Base-by-base conservation (phyloP, 495 filamentous ascomycete genomes). In the Friedmanniomyces endolithicus region DNA sequence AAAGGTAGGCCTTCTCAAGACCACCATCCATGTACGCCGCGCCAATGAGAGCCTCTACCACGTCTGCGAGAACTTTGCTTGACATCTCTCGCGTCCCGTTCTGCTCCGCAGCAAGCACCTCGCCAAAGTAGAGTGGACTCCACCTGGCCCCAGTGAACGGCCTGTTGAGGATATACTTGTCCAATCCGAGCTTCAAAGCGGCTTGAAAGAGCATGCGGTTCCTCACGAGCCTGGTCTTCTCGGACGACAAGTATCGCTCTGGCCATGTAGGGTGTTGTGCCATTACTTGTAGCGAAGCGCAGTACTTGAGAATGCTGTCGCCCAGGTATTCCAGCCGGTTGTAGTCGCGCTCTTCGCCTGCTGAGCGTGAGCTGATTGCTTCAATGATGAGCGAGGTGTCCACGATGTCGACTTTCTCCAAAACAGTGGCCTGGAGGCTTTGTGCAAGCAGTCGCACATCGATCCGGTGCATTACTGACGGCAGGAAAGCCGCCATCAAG, bases 251-350 rank as follows among this genome's bases (percentile, higher is more conserved):
- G 55, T 80, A 86, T 0, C 86, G 82, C 69, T 98, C 92, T 33
- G 85, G 86, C 77, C 79, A 94, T 11, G 75, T 70, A 0, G 77
- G 77, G 41, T 87, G 74, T 35, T 78, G 64, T n/a, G 80, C 81
- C 52, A 82, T 77, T 1, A 88, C 74, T 33, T 85, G 79, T 23
- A 85, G 67, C 3, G 82, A 83, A 0, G 83, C 78, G 22, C 78
- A 78, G 41, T 83, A 78, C 62, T 97, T 97, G n/a, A 98, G 75
- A 9, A 94, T 75, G 0, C 78, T 77, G 60, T 98, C 92, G 0
- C 92, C 92, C 0, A 96, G 72, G 62, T 94, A 95, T 66, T 98
- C 92, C 0, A 94, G 74, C 22, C 85, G 75, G 60, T 98, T 86
- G 64, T 98, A 98, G 56, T 96, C 76, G 0, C 72, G 78, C 2